Evolutionary conservation across 371 early-diverging fungal species (phyloP).

Genomic region (Blyttiomyces sp.): DNA sequence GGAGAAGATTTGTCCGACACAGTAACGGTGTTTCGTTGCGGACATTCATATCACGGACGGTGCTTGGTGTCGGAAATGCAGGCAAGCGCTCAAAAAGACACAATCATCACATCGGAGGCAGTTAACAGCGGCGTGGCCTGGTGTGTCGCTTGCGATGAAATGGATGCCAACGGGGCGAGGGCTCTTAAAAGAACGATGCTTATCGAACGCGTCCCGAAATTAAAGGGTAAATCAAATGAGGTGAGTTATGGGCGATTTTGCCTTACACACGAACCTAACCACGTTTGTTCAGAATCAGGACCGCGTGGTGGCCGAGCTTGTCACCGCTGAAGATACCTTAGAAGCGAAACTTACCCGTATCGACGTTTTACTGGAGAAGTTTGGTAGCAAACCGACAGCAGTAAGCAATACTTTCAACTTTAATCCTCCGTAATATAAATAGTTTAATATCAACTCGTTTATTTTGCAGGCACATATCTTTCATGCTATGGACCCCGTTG

Average conservation of each 20-base stretch:
- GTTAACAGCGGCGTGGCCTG: background rate
- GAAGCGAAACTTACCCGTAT: background rate
- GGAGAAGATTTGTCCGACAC: constrained; percentile 9
- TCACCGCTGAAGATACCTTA: background rate
- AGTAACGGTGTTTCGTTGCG: constrained; percentile 27
- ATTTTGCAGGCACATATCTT: background rate
- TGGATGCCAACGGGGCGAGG: constrained; percentile 6
- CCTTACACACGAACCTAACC: too few species aligned
- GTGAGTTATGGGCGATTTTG: too few species aligned
- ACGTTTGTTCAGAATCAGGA: too few species aligned
- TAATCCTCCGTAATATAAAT: too few species aligned
- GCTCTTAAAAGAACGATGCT: background rate
- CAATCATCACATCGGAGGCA: background rate
- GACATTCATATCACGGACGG: constrained; percentile 31
- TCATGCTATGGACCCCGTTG: background rate
- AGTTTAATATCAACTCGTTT: background rate
- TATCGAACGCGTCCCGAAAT: too few species aligned
- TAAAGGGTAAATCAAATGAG: too few species aligned
- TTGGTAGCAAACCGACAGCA: background rate
- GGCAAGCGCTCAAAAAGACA: too few species aligned
- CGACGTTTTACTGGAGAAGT: background rate
- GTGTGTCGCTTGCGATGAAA: constrained; percentile 16
- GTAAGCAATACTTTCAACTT: too few species aligned
- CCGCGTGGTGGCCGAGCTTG: background rate
- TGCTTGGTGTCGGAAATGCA: constrained; percentile 25